Conservation (phyloP, 2,329 filamentous ascomycete genomes). For the Aspergillus ibericus region DNA sequence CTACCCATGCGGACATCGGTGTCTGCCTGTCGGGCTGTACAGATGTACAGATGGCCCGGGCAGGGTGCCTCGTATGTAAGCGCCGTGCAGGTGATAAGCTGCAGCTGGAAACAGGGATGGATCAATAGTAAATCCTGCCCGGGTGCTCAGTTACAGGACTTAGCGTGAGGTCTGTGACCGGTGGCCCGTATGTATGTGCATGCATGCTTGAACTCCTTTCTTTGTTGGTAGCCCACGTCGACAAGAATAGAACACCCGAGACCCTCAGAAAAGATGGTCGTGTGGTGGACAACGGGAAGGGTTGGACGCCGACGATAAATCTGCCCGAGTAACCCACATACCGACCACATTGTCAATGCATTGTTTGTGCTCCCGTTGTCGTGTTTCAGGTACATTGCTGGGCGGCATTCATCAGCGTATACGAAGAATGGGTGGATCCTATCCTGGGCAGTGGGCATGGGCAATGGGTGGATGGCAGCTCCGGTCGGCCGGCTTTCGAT, state of each 20-base stretch:
- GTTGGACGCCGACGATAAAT: background rate
- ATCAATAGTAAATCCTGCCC: background rate
- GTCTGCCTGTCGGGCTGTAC: background rate
- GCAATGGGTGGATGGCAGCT: background rate
- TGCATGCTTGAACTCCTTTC: background rate
- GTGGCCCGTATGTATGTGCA: background rate
- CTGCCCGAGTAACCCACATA: background rate
- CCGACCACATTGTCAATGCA: constrained; percentile 4
- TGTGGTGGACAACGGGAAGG: too few species aligned
- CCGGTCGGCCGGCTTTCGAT: constrained; percentile 2
- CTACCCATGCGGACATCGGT: background rate
- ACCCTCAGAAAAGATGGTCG: too few species aligned
- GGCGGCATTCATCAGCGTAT: constrained; percentile 2
- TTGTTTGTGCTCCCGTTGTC: constrained; percentile 6
- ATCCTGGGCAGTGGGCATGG: background rate
- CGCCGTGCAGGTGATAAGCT: constrained; percentile 1
- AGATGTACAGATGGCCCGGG: background rate
- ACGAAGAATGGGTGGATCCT: background rate
- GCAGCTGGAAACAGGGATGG: constrained; percentile 1
- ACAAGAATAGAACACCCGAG: background rate
- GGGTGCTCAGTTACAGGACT: too few species aligned
- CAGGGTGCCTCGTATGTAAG: background rate
- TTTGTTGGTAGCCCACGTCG: background rate
- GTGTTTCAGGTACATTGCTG: constrained; percentile 12
- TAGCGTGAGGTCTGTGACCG: background rate